Base-by-base conservation (phyloP, 2,329 filamentous ascomycete genomes). In the Sclerotinia minor region DNA sequence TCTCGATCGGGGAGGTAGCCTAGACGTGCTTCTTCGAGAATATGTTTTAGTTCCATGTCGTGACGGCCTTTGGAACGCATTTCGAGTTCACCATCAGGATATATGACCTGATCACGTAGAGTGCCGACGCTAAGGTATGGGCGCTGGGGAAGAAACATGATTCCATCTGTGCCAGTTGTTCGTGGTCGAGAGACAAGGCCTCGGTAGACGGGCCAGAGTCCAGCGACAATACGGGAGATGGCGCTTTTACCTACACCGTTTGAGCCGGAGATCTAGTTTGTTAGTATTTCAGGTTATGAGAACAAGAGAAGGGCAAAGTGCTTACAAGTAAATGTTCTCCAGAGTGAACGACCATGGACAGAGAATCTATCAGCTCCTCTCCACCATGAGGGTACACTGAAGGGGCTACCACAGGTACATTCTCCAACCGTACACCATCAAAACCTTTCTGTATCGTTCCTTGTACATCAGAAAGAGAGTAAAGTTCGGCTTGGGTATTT, bases 131-230 rank as follows among this genome's bases (percentile, higher is more conserved):
- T 94, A 45, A 98, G 86, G 75, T 98, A 98, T 0, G 94, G 93
- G 21, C 94, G 86, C 78, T 99, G 95, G 0, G 95, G 95, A 15
- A 99, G 84, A 80, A 99, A 98, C 94, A 99, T 98, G 80, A 99
- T 96, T 69, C 95, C 95, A 72, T 98, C 94, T 70, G 89, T 85
- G 50, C 93, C 93, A 53, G 87, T 86, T 50, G 82, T 85, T 75
- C 95, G 92, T 3, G 95, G 94, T 1, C 94, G 88, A 68, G 91
- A 96, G 24, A 97, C 92, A 2, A 99, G 83, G 3, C 95, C 95
- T 55, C 95, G 90, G 77, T 98, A 99, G 0, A 96, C 91, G 0
- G 95, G 96, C 95, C 96, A 99, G 13, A 99, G 83, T 0, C 95
- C 95, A 0, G 94, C 93, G 9, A 97, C 87, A 41, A 98, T 87